Conservation (phyloP, 2,329 filamentous ascomycete species). For the Thielaviopsis musarum region DNA sequence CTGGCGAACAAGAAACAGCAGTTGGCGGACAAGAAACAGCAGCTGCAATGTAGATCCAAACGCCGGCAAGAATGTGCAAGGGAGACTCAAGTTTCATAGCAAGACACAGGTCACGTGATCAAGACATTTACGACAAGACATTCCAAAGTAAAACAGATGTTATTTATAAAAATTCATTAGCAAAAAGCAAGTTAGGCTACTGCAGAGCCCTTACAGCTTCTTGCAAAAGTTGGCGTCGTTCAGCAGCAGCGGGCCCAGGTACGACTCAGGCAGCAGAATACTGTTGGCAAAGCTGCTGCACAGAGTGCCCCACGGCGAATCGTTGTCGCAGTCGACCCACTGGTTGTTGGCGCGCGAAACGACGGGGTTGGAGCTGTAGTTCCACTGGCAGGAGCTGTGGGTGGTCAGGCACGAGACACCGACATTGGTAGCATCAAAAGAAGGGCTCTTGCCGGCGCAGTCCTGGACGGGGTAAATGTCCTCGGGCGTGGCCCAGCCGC, state of each 20-base stretch:
- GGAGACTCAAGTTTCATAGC: no score
- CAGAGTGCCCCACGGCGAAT: conserved; percentile 13
- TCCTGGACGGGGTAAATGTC: conserved; percentile 16
- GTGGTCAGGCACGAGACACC: conserved; percentile 15
- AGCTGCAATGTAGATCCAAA: no score
- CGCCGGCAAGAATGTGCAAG: no score
- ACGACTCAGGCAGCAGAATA: conserved; percentile 15
- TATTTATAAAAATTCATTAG: not conserved
- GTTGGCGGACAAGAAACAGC: no score
- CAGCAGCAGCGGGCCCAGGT: conserved; percentile 15
- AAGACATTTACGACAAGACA: not conserved
- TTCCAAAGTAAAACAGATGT: no score
- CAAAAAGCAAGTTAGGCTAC: not conserved
- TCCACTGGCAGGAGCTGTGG: conserved; percentile 16
- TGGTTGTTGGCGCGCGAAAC: conserved; percentile 9
- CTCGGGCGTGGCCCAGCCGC: conserved; percentile 16
- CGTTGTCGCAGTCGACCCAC: conserved; percentile 16
- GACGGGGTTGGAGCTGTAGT: conserved; percentile 11
- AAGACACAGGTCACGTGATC: no score
- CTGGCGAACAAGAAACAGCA: no score
- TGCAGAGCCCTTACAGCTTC: conserved; percentile 7
- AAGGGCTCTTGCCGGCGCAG: conserved; percentile 14
- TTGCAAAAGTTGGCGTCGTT: conserved; percentile 10
- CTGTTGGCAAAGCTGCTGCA: conserved; percentile 14
- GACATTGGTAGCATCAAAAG: conserved; percentile 14